Base-by-base conservation (phyloP, 345 rosid species). In the Eucalyptus urophylla region DNA sequence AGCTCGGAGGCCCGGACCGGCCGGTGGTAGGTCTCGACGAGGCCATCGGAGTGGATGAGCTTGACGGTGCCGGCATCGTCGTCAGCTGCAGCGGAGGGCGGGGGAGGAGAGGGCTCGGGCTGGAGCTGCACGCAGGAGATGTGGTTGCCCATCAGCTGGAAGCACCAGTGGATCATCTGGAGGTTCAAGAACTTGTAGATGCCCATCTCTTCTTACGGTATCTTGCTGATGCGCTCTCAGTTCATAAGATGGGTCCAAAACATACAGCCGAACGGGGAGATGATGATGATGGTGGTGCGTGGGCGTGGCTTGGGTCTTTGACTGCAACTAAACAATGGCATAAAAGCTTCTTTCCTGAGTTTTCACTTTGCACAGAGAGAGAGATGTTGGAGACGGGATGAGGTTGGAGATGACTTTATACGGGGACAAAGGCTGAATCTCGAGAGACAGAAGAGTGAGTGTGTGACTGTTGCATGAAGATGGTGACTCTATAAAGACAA, bases 1-100 rank as follows among this genome's bases (percentile, higher is more conserved):
- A 97, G 93, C 89, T 96, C 95, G 6, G 97, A 92, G 31, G 92
- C 99, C 3, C 86, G 76, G 60, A 96, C 54, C 10, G 97, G 98
- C 8, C 92, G 92, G 87, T 95, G 91, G 60, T 96, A 97, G 89
- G 94, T 90, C 91, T 92, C 91, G 54, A 94, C 96, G 5, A 91
- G 49, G 72, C 99, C 99, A 85, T 96, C 97, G 12, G 94, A 93
- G 62, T 92, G 95, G 47, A 97, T 93, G 86, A 97, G 92, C 90
- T 96, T 96, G 93, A 95, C 90, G 24, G 89, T 91, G 80, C 45
- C 45, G 45, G 44, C 14, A 76, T 87, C 47, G 51, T 24, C 49
- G 81, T 62, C 43, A 72, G 56, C 54, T 37, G 89, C 83, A 58
- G 47, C 80, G 49, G 56, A 87, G 44, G 50, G 62, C 31, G 89